Evolutionary conservation across 1,284 basidiomycete genomes (phyloP).

Genomic region (Apiotrichum veenhuisii): DNA sequence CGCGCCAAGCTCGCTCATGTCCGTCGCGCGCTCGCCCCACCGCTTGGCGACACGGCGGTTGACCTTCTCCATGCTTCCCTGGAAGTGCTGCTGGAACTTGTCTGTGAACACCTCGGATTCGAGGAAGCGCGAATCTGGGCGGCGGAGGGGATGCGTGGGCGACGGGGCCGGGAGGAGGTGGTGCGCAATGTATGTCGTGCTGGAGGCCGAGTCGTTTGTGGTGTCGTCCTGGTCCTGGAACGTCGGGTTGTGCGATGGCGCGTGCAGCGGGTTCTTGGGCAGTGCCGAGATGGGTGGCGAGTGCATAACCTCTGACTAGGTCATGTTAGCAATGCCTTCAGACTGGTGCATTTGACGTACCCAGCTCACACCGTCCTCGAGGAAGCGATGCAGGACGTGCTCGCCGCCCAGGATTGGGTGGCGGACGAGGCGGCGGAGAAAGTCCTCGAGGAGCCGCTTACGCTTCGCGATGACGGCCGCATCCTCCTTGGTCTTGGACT

Average conservation of each 20-base stretch:
- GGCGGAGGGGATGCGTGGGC: slow-evolving; percentile 74
- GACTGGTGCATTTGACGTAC: slow-evolving; percentile 48
- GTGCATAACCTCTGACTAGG: slow-evolving; percentile 79
- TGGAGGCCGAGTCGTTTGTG: slow-evolving; percentile 23
- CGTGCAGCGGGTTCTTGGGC: slow-evolving; percentile 93
- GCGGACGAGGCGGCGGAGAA: slow-evolving; percentile 79
- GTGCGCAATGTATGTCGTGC: slow-evolving; percentile 47
- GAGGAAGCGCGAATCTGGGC: slow-evolving; percentile 87
- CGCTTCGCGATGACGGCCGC: slow-evolving; percentile 84
- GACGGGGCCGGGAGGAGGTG: slow-evolving; percentile 76
- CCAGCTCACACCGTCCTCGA: slow-evolving; percentile 95
- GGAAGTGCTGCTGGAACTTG: slow-evolving; percentile 89
- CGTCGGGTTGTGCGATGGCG: slow-evolving; percentile 90
- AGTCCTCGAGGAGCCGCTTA: slow-evolving; percentile 92
- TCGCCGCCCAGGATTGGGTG: slow-evolving; percentile 94
- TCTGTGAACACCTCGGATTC: slow-evolving; percentile 96
- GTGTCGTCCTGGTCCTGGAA: slow-evolving; percentile 41
- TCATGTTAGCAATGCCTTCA: not conserved
- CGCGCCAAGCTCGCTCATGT: slow-evolving; percentile 91
- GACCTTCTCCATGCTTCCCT: slow-evolving; percentile 91
- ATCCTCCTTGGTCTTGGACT: slow-evolving; percentile 95
- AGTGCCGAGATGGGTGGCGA: slow-evolving; percentile 84
- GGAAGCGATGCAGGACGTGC: slow-evolving; percentile 89
- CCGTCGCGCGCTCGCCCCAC: slow-evolving; percentile 88
- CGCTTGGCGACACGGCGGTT: slow-evolving; percentile 85